Base-by-base conservation (phyloP, 495 filamentous ascomycete species). In the Bacidia rubella region DNA sequence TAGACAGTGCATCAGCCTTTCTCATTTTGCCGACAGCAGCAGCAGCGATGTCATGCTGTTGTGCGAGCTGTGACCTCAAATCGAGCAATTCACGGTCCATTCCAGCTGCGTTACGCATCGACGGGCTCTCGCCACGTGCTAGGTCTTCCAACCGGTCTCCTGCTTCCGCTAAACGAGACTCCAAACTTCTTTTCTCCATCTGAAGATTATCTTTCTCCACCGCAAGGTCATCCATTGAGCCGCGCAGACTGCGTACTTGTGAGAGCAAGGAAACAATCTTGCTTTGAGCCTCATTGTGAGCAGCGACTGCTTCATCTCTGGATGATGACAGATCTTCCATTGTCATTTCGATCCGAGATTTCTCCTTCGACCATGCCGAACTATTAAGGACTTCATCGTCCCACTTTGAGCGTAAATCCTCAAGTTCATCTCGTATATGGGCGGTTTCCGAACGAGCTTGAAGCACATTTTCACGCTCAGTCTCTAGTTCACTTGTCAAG, bases 361-460 rank as follows among this genome's bases (percentile, higher is more conserved):
- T 98, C 70, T 98, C 92, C 70, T 98, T 98, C 27, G 89, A 88
- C 92, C 92, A 98, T 1, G 92, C 92, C 0, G 88, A 93, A 66
- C 85, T 90, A 63, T 98, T 98, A 60, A 98, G 81, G 19, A 97
- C 89, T 67, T 98, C 92, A 60, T 98, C 86, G 62, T 98, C 93
- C 93, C 93, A 98, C 65, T 96, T 97, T 54, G 82, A 87, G 47
- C 92, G 83, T 20, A 97, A 80, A 57, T 94, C 87, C 57, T 98
- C 92, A 15, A 97, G 77, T 63, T 98, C 92, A 61, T 97, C 92
- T 3, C 93, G 81, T 44, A 98, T 74, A 24, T 86, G 78, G 11
- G 81, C 70, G 55, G 80, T 84, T 62, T 87, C 82, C 10, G 73
- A 71, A 26, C 83, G 76, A 20, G 76, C 79, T 51, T 78, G 74